Conservation (phyloP, 306 rosid species). For the Styphnolobium japonicum region DNA sequence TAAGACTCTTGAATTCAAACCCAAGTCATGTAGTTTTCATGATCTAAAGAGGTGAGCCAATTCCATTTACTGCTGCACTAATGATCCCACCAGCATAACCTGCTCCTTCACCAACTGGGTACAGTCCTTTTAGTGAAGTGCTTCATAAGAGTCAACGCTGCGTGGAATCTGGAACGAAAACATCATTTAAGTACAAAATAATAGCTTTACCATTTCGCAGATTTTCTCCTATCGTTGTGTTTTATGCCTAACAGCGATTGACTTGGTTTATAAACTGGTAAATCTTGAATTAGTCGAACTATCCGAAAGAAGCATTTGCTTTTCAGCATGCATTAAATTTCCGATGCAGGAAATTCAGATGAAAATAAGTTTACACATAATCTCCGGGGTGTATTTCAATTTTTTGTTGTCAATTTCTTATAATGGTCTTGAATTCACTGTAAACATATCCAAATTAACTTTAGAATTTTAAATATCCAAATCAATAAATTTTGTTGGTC, state of each 20-base stretch:
- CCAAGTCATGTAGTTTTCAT: too few relatives aligned
- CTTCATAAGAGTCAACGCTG: conserved; percentile 63
- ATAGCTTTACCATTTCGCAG: too few relatives aligned
- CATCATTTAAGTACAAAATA: too few relatives aligned
- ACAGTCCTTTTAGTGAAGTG: conserved; percentile 75
- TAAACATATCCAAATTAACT: background rate
- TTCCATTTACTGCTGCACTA: conserved; percentile 95
- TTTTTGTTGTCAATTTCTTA: background rate
- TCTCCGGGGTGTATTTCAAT: background rate
- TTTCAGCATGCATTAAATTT: too few relatives aligned
- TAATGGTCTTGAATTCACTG: background rate
- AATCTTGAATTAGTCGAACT: background rate
- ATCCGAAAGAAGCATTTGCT: background rate
- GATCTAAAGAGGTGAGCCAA: too few relatives aligned
- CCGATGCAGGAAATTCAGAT: background rate
- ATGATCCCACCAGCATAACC: conserved; percentile 98
- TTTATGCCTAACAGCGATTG: too few relatives aligned
- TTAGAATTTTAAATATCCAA: too few relatives aligned
- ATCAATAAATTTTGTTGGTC: too few relatives aligned
- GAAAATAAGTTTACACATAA: background rate
- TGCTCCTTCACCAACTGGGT: conserved; percentile 97
- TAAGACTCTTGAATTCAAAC: too few relatives aligned
- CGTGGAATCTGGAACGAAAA: conserved; percentile 89
- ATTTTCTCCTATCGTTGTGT: too few relatives aligned
- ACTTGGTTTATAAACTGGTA: too few relatives aligned